Evolutionary conservation across 2,329 filamentous ascomycete species (phyloP), one percentile per base, ranked within the genome.

Genomic region (Beauveria asiatica): DNA sequence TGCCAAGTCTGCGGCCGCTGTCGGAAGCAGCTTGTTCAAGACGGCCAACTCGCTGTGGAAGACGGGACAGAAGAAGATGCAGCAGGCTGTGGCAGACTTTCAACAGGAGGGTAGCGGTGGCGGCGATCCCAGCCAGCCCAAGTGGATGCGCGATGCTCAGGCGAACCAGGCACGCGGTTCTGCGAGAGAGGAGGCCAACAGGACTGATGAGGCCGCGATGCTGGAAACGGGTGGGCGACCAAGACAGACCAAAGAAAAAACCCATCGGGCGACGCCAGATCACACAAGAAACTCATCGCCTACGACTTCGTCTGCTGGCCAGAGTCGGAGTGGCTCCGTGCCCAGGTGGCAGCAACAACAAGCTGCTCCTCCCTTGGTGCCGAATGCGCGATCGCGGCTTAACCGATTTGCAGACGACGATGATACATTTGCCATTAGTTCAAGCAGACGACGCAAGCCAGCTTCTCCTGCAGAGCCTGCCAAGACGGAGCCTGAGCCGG

Each of bases 11-110:
- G 93, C 93, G 2, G 85, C 90, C 6, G 88, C 92, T 39, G 80
- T 97, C 69, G 90, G 94, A 0, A 90, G 78, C 49, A 95, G 83
- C 63, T 74, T 99, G 13, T 86, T 97, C 72, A 99, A 99, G 72
- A 94, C 92, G 3, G 94, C 94, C 2, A 96, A 95, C 65, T 93
- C 90, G 1, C 76, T 97, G 0, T 99, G 94, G 94, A 99, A 96
- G 71, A 90, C 89, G 3, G 87, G 93, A 0, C 90, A 92, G 69
- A 99, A 96, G 74, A 92, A 90, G 70, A 83, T 97, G 61, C 91
- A 96, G 68, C 91, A 94, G 73, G 93, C 91, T 5, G 89, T 97
- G 39, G 86, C 92, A 9, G 94, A 99, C 17, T 89, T 97, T 62
- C 83, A 88, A 65, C 80, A 83, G 64, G 81, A 82, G 27, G 52